A percentile compares a stretch with the other conserved stretches of the same genome.
These are phyloP conservation scores for Musa beccarii DNA, from an alignment of 176 grass and related monocot species.

Conservation along the genomic window DNA sequence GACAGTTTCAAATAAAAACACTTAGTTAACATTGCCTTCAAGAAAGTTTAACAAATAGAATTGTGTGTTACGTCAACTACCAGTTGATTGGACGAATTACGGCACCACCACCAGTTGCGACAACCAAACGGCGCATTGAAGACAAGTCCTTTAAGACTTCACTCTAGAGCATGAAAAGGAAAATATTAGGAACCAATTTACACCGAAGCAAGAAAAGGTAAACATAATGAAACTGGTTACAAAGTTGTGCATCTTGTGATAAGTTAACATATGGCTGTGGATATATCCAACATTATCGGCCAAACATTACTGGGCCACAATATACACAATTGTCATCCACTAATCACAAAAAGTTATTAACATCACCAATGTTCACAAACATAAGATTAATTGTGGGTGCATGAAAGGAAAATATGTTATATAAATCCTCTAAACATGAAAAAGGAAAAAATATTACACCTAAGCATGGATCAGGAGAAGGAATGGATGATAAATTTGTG, in stretches of 20 bases:
- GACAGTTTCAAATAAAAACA: conserved; percentile 21
- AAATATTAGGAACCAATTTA: conserved; percentile 1
- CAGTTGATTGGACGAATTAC: conserved; percentile 95
- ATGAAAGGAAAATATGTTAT: no score
- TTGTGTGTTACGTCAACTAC: conserved; percentile 29
- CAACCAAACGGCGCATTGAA: conserved; percentile 78
- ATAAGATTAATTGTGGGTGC: no score
- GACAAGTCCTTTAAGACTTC: conserved; percentile 82
- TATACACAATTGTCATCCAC: no score
- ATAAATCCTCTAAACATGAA: no score
- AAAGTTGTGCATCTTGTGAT: no score
- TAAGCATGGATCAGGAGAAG: no score
- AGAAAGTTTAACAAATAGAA: conserved; percentile 2
- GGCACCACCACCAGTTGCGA: conserved; percentile 90
- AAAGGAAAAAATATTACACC: no score
- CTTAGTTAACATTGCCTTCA: conserved; percentile 11
- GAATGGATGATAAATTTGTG: background rate
- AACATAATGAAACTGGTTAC: background rate
- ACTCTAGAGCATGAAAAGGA: conserved; percentile 49
- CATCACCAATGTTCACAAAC: no score
- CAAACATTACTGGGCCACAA: no score
- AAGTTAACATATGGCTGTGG: no score
- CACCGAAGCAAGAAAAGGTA: background rate
- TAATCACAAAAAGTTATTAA: no score
- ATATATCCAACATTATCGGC: no score